Percentiles rank a stretch among this genome's conserved stretches.
phyloP scores from a whole-genome alignment of 2,329 filamentous ascomycete species.

The Fusarium brevicatenulatum region DNA sequence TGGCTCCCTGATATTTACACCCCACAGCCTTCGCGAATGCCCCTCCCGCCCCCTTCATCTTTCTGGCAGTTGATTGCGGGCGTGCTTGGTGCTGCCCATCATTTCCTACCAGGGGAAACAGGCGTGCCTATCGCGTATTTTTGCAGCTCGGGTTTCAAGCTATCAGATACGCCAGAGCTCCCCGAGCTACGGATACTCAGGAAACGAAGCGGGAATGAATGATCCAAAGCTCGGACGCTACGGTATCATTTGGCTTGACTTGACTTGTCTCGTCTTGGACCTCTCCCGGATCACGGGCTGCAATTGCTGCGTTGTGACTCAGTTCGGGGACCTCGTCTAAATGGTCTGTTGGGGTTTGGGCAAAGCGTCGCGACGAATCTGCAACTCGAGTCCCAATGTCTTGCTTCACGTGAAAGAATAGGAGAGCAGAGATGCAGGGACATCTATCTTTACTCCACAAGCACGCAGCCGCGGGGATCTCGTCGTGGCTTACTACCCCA shows the following conservation, averaged over 20 bases:
- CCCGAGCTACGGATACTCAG: not conserved
- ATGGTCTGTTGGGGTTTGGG: not conserved
- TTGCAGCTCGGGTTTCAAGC: slow-evolving; percentile 9
- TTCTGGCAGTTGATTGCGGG: slow-evolving; percentile 27
- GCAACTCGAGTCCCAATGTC: slow-evolving; percentile 1
- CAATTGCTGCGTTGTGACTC: not conserved
- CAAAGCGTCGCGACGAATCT: not conserved
- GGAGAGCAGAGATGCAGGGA: slow-evolving; percentile 12
- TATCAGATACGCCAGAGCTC: slow-evolving; percentile 7
- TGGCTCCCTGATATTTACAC: not conserved
- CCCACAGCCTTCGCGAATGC: slow-evolving; percentile 18
- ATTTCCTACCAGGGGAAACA: slow-evolving; percentile 17
- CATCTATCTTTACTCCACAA: slow-evolving; percentile 17
- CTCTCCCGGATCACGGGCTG: not conserved
- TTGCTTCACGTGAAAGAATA: slow-evolving; percentile 30
- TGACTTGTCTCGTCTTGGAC: not conserved
- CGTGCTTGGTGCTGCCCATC: slow-evolving; percentile 14
- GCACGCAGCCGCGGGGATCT: slow-evolving; percentile 6
- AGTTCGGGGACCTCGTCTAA: slow-evolving; percentile 2
- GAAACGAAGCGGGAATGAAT: slow-evolving; percentile 28
- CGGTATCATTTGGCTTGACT: not conserved
- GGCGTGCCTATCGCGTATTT: slow-evolving; percentile 6
- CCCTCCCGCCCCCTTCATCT: slow-evolving; percentile 33
- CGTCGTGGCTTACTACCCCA: slow-evolving; percentile 14
- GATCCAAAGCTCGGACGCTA: slow-evolving; percentile 7